Evolutionary conservation across 2,329 filamentous ascomycete genomes (phyloP).

Genomic region (Fusarium hainanense): DNA sequence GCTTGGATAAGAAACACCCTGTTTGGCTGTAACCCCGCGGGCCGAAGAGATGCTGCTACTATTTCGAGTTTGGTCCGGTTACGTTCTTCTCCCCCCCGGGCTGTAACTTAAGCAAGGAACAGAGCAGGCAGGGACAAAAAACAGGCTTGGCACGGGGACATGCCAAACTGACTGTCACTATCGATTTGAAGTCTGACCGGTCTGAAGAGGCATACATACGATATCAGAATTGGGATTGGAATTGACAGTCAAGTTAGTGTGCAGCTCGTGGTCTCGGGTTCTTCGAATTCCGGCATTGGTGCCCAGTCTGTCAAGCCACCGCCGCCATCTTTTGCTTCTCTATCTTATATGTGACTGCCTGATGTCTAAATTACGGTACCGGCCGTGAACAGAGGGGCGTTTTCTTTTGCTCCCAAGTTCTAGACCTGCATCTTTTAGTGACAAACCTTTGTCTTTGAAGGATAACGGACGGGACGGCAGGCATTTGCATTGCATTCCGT

Average conservation of each 20-base stretch:
- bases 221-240: neutral
- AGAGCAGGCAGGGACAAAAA: neutral
- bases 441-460: conserved; percentile 6
- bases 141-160: conserved; percentile 29
- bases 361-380: neutral
- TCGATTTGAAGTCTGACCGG: neutral
- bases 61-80: conserved; percentile 21
- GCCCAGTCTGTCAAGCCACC: conserved; percentile 21
- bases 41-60: conserved; percentile 15
- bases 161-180: neutral
- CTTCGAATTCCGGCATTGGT: conserved; percentile 13
- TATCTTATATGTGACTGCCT: neutral
- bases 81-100: neutral
- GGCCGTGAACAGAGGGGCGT: conserved; percentile 2
- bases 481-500: conserved; percentile 13
- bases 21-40: conserved; percentile 7
- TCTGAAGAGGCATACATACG: neutral
- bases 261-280: conserved; percentile 8
- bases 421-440: conserved; percentile 4
- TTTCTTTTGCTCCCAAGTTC: neutral
- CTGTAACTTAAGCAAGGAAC: conserved; percentile 17
- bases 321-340: conserved; percentile 7
- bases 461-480: conserved; percentile 36
- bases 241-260: neutral
- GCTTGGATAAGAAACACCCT: neutral